A percentile compares a stretch with the other conserved stretches of the same genome.
These are phyloP conservation scores for Epichloe scottii DNA, from an alignment of 2,329 filamentous ascomycete genomes.

Conservation along the genomic window DNA sequence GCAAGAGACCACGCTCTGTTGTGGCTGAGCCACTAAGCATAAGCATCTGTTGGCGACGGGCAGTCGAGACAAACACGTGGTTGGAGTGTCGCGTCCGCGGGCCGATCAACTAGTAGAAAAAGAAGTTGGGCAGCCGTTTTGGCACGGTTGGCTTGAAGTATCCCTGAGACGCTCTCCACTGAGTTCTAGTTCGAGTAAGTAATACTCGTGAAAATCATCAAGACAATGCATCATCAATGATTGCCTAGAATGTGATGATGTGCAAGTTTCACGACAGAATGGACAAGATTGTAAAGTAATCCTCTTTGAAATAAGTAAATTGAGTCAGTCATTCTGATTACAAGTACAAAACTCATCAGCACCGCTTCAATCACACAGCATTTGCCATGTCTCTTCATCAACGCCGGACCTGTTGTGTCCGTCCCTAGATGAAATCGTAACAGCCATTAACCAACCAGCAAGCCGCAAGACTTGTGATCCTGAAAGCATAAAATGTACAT, in stretches of 20 bases:
- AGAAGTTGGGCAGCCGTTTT: no score
- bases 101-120: no score
- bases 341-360: constrained; percentile 1
- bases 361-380: neutral
- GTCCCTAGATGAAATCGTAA: neutral
- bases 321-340: neutral
- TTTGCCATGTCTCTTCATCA: neutral
- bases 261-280: neutral
- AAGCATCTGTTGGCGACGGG: neutral
- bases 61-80: neutral
- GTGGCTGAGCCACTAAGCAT: constrained; percentile 16
- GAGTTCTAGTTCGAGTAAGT: no score
- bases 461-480: neutral
- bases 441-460: neutral
- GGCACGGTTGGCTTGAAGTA: no score
- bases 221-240: no score
- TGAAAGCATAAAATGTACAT: neutral
- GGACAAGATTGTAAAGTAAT: no score
- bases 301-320: neutral
- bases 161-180: no score
- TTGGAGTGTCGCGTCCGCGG: neutral
- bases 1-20: constrained; percentile 28
- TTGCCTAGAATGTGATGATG: neutral
- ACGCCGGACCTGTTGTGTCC: neutral
- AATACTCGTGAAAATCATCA: no score